A percentile compares a stretch with the other conserved stretches of the same genome.
phyloP scores from a whole-genome alignment of 345 rosid species.

The Viola odorata region DNA sequence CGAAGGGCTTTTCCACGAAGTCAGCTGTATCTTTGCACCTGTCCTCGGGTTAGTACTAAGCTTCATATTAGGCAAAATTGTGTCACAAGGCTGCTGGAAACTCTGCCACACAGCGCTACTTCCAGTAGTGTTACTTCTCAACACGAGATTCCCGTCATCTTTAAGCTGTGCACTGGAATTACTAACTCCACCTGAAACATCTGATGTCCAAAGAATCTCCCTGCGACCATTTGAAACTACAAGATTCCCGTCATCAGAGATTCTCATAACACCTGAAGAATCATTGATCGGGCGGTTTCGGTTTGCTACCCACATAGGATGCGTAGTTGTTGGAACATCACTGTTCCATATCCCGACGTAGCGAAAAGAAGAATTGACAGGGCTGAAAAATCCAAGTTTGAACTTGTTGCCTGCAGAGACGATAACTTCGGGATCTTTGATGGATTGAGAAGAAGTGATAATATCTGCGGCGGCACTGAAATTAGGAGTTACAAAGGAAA shows the following conservation, averaged over 20 bases:
- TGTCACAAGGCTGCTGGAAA: slow-evolving; percentile 35
- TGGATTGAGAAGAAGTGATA: not conserved
- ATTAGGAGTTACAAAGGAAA: not conserved
- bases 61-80: slow-evolving; percentile 34
- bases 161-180: slow-evolving; percentile 34
- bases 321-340: not conserved
- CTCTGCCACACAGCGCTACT: slow-evolving; percentile 46
- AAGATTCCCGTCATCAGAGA: slow-evolving; percentile 30
- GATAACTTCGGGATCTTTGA: slow-evolving; percentile 9
- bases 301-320: slow-evolving; percentile 10
- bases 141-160: slow-evolving; percentile 46
- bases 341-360: slow-evolving; percentile 11
- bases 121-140: slow-evolving; percentile 24
- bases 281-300: slow-evolving; percentile 10
- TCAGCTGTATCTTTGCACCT: slow-evolving; percentile 21
- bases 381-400: slow-evolving; percentile 14
- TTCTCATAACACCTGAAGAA: slow-evolving; percentile 31
- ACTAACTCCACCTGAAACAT: slow-evolving; percentile 14
- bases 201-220: slow-evolving; percentile 48
- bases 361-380: slow-evolving; percentile 1
- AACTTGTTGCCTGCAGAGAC: not conserved
- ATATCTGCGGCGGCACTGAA: not conserved
- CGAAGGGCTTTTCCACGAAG: slow-evolving; percentile 43
- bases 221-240: slow-evolving; percentile 33
- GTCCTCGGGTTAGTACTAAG: slow-evolving; percentile 24